Base-by-base conservation (phyloP, 1,284 basidiomycete species). In the Polyporus tsugae region DNA sequence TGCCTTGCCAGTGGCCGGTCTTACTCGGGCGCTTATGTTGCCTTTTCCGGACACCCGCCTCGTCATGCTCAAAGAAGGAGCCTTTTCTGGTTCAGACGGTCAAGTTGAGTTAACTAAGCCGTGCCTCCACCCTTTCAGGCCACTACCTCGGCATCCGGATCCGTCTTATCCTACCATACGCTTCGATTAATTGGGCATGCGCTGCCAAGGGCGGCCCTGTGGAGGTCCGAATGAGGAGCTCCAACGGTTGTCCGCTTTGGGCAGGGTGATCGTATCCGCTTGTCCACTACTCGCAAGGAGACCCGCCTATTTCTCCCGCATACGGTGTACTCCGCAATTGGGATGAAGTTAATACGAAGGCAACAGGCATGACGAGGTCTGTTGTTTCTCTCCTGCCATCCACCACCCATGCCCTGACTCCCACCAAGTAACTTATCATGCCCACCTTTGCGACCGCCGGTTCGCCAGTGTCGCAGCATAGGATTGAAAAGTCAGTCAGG, bases 221-320 rank as follows among this genome's bases (percentile, higher is more conserved):
- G n/a, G 13, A 29, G 52, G 15, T 53, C 29, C 15, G 6, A 19
- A 9, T 17, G 25, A 17, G 13, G 52, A 35, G 52, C 52, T 55
- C 29, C 52, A 55, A 6, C 52, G 52, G 52, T 19, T 55, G 29
- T 55, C 52, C 52, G 15, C 33, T 35, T 55, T 55, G 52, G 52
- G 52, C 4, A 17, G 6, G 13, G 17, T 55, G 29, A 35, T 55
- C 52, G 25, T 55, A 55, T 55, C 52, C 52, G 52, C 52, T 9
- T 6, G 5, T 29, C 7, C 33, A 35, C 52, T 15, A 29, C 22
- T 52, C 49, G 15, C 52, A 55, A 6, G 6, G 11, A 29, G 52
- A 55, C 35, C 52, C 52, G 52, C 52, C 15, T 1, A 53, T 33
- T 33, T 33, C 10, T 19, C 46, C 52, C 15, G 4, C 11, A 55